phyloP scores from a whole-genome alignment of 176 grass and related monocot species.

The Zizania latifolia region DNA sequence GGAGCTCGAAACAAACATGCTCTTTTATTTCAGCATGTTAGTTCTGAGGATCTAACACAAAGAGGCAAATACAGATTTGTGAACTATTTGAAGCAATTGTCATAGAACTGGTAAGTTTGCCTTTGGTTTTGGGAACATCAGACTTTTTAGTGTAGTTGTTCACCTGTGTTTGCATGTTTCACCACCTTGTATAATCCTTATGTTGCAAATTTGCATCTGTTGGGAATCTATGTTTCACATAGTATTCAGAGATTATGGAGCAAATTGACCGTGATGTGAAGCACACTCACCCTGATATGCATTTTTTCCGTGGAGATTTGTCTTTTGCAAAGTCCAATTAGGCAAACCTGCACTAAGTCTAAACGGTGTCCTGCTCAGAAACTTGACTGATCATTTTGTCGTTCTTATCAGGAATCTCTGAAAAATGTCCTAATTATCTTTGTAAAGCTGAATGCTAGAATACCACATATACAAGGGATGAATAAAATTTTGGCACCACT shows the following conservation, averaged over 20 bases:
- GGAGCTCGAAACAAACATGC: background rate
- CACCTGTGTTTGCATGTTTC: background rate
- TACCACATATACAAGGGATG: no score
- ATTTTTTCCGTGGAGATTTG: slow-evolving; percentile 72
- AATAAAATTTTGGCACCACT: no score
- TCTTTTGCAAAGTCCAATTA: slow-evolving; percentile 84
- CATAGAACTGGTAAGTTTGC: background rate
- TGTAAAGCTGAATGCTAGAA: no score
- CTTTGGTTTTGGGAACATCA: background rate
- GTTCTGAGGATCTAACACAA: background rate
- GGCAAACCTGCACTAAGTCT: slow-evolving; percentile 35
- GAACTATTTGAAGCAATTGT: background rate
- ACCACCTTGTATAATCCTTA: background rate
- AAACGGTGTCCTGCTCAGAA: slow-evolving; percentile 21
- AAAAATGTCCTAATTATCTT: no score
- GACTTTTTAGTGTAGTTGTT: background rate
- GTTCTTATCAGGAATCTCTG: no score
- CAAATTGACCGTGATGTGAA: slow-evolving; percentile 95
- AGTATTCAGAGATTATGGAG: slow-evolving; percentile 71
- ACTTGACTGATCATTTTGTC: no score
- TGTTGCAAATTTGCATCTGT: background rate
- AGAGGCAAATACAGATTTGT: background rate
- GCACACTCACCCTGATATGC: slow-evolving; percentile 79
- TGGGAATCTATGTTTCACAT: background rate
- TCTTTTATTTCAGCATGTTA: background rate